These are phyloP conservation scores for Dentipellis sp. DNA, from an alignment of 768 basidiomycete species.

Conservation along the genomic window DNA sequence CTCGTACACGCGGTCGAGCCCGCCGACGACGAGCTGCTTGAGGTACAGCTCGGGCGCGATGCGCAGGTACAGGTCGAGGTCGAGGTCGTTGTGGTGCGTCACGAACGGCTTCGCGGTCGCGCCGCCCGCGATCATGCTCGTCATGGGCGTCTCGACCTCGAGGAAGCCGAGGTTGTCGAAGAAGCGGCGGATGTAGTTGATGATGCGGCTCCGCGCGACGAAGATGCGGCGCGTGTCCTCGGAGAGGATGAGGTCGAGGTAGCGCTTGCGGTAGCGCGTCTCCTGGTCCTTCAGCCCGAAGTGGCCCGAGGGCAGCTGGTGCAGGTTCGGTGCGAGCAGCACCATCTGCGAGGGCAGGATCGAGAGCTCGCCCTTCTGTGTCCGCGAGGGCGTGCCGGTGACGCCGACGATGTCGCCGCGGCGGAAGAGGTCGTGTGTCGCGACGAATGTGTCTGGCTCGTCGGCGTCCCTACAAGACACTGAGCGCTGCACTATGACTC, in stretches of 20 bases:
- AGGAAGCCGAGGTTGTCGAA: slow-evolving; percentile 89
- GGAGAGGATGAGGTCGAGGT: slow-evolving; percentile 95
- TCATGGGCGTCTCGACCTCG: slow-evolving; percentile 99
- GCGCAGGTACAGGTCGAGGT: slow-evolving; percentile 93
- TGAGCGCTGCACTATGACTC: neutral
- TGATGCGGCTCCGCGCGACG: slow-evolving; percentile 77
- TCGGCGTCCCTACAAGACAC: slow-evolving; percentile 43
- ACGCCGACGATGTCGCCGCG: slow-evolving; percentile 97
- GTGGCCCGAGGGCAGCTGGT: slow-evolving; percentile 88
- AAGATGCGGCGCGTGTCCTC: slow-evolving; percentile 85
- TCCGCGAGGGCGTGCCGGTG: slow-evolving; percentile 79
- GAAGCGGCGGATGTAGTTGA: slow-evolving; percentile 91
- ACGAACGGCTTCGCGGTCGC: slow-evolving; percentile 98
- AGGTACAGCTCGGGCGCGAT: slow-evolving; percentile 97
- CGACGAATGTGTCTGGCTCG: slow-evolving; percentile 54
- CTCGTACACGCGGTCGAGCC: slow-evolving; percentile 96
- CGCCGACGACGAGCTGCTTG: slow-evolving; percentile 95
- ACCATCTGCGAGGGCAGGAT: slow-evolving; percentile 73
- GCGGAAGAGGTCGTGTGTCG: slow-evolving; percentile 78
- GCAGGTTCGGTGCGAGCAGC: slow-evolving; percentile 92
- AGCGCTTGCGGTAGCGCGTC: slow-evolving; percentile 95
- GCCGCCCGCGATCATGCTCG: slow-evolving; percentile 91
- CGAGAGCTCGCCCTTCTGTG: slow-evolving; percentile 92
- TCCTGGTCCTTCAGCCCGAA: slow-evolving; percentile 97
- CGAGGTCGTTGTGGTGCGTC: slow-evolving; percentile 97